A percentile compares a stretch with the other conserved stretches of the same genome.
These are phyloP conservation scores for Nothophytophthora sp. DNA, from an alignment of 352 stramenopile genomes.

Conservation along the genomic window DNA sequence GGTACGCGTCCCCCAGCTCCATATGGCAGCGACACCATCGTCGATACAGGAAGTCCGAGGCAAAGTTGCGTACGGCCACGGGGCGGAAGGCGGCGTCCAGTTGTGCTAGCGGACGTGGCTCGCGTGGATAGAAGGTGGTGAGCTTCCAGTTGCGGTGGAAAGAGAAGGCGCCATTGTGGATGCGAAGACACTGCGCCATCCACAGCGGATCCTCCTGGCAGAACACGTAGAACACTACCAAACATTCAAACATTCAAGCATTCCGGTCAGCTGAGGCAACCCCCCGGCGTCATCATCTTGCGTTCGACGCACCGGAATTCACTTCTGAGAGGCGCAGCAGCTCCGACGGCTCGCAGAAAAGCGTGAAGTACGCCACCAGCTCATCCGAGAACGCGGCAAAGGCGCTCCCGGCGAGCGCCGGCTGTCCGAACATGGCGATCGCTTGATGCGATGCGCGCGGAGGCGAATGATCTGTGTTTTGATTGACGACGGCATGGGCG, in stretches of 20 bases:
- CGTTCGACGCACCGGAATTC: conserved; percentile 56
- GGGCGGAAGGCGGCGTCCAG: conserved; percentile 24
- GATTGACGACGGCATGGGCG: too few relatives aligned
- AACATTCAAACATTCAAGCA: too few relatives aligned
- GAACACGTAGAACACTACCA: conserved; percentile 87
- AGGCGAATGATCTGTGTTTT: too few relatives aligned
- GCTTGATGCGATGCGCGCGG: too few relatives aligned
- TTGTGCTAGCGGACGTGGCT: conserved; percentile 30
- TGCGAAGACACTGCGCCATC: conserved; percentile 78
- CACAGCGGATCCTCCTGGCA: conserved; percentile 79
- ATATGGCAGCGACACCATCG: conserved; percentile 87
- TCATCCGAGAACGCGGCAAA: conserved; percentile 76
- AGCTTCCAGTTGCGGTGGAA: conserved; percentile 73
- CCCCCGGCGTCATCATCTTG: too few relatives aligned
- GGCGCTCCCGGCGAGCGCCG: conserved; percentile 52
- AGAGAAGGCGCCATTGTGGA: conserved; percentile 68
- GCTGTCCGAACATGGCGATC: conserved; percentile 57
- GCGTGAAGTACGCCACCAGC: conserved; percentile 73
- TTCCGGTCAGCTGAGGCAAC: too few relatives aligned
- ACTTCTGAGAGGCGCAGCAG: conserved; percentile 64
- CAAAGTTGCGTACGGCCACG: conserved; percentile 36
- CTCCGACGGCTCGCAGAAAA: conserved; percentile 68
- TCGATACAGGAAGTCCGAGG: conserved; percentile 84
- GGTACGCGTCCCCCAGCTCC: conserved; percentile 52
- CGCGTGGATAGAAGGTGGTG: conserved; percentile 75